Conservation (phyloP, 345 rosid genomes). For the Eucalyptus albens region DNA sequence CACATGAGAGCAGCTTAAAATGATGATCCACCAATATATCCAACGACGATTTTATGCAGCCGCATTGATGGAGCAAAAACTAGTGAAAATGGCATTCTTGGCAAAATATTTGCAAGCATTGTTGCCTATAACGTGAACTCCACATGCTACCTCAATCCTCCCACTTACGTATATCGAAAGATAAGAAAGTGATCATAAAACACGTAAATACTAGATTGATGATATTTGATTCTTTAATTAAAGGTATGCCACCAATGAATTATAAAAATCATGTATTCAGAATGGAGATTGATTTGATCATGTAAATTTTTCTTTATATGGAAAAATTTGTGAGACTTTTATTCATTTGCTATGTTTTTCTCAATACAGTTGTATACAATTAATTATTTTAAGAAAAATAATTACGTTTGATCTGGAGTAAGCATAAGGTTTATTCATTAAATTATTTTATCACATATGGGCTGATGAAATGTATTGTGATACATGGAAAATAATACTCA, state of each 20-base stretch:
- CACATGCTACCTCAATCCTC: slow-evolving; percentile 1
- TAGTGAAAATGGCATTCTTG: not conserved
- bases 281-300: no score
- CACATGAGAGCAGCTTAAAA: not conserved
- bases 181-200: fast-evolving
- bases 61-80: not conserved
- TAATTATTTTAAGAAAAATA: no score
- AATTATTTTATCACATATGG: no score
- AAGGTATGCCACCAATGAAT: fast-evolving
- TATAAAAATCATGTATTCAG: no score
- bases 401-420: no score
- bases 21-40: not conserved
- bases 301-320: no score
- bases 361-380: fast-evolving
- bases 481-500: fast-evolving
- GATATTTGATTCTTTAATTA: no score
- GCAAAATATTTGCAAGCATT: not conserved
- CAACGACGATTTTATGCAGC: slow-evolving; percentile 10
- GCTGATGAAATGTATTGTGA: no score
- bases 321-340: no score
- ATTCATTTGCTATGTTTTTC: no score
- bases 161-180: not conserved
- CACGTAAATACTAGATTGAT: fast-evolving
- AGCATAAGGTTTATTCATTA: no score
- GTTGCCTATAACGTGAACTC: not conserved